Percentiles rank a stretch among this genome's conserved stretches.
Evolutionary conservation across 2,329 filamentous ascomycete species (phyloP).

Genomic region (Phyllosticta paracitricarpa): DNA sequence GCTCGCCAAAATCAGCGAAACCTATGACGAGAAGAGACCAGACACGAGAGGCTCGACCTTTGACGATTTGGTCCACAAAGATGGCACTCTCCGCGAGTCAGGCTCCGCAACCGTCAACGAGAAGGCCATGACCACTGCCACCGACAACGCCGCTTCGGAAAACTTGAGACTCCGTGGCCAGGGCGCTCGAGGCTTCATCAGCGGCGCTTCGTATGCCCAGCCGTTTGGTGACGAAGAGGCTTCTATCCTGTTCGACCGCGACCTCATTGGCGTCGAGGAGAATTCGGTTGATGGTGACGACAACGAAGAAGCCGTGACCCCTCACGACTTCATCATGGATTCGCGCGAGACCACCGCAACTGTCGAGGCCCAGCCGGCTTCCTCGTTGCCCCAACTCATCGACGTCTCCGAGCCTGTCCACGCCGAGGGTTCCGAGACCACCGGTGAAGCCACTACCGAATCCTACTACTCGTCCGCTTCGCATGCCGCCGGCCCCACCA

Average conservation of each 20-base stretch:
- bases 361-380: constrained; percentile 14
- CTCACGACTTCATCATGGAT: constrained; percentile 19
- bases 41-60: constrained; percentile 22
- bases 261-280: constrained; percentile 18
- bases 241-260: constrained; percentile 33
- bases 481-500: constrained; percentile 9
- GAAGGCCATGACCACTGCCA: constrained; percentile 13
- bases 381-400: constrained; percentile 18
- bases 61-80: constrained; percentile 30
- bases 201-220: constrained; percentile 32
- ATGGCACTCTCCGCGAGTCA: constrained; percentile 26
- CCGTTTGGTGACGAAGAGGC: constrained; percentile 37
- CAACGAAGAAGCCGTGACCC: constrained; percentile 22
- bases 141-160: constrained; percentile 12
- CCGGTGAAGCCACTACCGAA: constrained; percentile 1
- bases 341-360: constrained; percentile 24
- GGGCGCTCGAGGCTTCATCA: constrained; percentile 22
- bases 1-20: constrained; percentile 23
- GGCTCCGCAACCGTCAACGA: constrained; percentile 12
- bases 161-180: constrained; percentile 13
- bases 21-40: constrained; percentile 9
- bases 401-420: constrained; percentile 18
- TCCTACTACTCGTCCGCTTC: constrained; percentile 27
- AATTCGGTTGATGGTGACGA: constrained; percentile 13
- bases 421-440: not conserved